Conservation (phyloP, 805 yeast genomes). For the Barnettozyma vustinii region DNA sequence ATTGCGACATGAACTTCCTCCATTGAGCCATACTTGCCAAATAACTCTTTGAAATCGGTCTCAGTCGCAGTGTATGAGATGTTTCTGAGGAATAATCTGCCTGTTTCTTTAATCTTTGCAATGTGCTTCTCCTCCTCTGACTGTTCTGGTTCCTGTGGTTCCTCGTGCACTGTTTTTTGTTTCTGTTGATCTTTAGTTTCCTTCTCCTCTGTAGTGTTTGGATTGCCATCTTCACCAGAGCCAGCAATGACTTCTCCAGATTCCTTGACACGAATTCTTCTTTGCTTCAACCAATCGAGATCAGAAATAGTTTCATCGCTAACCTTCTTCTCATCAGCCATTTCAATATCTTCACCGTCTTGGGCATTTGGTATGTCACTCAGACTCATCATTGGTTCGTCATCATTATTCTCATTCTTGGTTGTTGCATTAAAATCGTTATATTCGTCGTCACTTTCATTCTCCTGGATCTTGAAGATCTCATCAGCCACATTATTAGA, state of each 20-base stretch:
- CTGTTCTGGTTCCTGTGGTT: constrained; percentile 22
- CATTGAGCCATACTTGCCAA: constrained; percentile 61
- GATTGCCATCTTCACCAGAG: constrained; percentile 6
- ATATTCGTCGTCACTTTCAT: constrained; percentile 43
- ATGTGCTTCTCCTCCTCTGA: constrained; percentile 43
- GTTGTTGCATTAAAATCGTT: constrained; percentile 27
- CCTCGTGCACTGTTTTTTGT: constrained; percentile 10
- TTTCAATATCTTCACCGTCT: constrained; percentile 20
- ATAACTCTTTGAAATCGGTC: constrained; percentile 64
- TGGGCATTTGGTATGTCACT: constrained; percentile 24
- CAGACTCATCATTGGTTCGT: constrained; percentile 46
- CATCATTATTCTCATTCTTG: constrained; percentile 36
- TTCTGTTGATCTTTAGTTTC: constrained; percentile 3
- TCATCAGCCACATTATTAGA: constrained; percentile 23
- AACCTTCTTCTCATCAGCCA: constrained; percentile 29
- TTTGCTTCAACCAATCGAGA: constrained; percentile 79
- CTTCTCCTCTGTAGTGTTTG: constrained; percentile 6
- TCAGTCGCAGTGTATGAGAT: constrained; percentile 76
- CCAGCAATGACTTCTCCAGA: constrained; percentile 22
- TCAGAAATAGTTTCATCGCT: constrained; percentile 58
- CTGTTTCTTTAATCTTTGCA: constrained; percentile 55
- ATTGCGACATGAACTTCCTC: constrained; percentile 91
- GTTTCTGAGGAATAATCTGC: constrained; percentile 84
- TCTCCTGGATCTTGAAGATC: constrained; percentile 26
- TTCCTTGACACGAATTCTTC: constrained; percentile 67